A percentile compares a stretch with the other conserved stretches of the same genome.
Evolutionary conservation across 148 eudicot species (phyloP).

Genomic region (Agrostemma githago): DNA sequence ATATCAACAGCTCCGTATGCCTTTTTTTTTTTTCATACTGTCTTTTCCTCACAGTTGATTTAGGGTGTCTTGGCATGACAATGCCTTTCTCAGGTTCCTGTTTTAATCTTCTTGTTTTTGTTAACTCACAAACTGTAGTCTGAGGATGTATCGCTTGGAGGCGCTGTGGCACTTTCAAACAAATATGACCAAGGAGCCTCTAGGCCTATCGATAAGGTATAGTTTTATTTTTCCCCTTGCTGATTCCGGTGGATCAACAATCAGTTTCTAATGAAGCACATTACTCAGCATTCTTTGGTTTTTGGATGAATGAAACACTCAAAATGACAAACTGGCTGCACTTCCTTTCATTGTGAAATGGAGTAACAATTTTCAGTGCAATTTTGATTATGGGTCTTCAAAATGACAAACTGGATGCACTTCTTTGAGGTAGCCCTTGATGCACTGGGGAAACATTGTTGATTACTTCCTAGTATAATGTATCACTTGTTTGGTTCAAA

Average conservation of each 20-base stretch:
- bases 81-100: background rate
- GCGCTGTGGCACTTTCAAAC: constrained; percentile 37
- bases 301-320: background rate
- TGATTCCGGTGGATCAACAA: background rate
- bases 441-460: background rate
- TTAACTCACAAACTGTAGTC: constrained; percentile 37
- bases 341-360: background rate
- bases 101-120: constrained; percentile 7
- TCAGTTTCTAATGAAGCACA: background rate
- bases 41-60: background rate
- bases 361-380: background rate
- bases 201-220: constrained; percentile 69
- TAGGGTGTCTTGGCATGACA: background rate
- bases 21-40: constrained; percentile 6
- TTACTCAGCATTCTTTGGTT: background rate
- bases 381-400: background rate
- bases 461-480: background rate
- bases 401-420: no score
- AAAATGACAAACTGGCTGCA: background rate
- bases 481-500: background rate
- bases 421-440: background rate
- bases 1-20: constrained; percentile 54
- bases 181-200: constrained; percentile 65
- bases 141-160: constrained; percentile 71
- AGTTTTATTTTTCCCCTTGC: background rate